A percentile compares a stretch with the other conserved stretches of the same genome.
These are phyloP conservation scores for Colletotrichum cuscutae DNA, from an alignment of 2,329 filamentous ascomycete species.

Conservation along the genomic window DNA sequence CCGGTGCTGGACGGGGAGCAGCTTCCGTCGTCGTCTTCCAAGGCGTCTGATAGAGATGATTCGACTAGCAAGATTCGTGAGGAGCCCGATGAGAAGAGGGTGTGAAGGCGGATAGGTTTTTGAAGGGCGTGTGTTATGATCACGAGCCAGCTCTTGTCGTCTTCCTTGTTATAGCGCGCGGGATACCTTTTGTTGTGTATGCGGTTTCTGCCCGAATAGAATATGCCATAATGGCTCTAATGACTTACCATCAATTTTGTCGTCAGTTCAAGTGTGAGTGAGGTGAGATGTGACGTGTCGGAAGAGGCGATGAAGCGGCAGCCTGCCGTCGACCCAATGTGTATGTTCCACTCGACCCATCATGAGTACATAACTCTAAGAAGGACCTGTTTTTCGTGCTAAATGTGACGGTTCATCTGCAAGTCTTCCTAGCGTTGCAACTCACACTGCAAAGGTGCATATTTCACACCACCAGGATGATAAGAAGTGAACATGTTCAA, in stretches of 20 bases:
- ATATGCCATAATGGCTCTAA: neutral
- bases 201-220: neutral
- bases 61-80: neutral
- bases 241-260: neutral
- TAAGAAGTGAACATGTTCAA: neutral
- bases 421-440: neutral
- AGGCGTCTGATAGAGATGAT: neutral
- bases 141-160: neutral
- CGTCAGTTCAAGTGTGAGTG: neutral
- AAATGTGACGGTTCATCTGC: neutral
- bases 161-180: neutral
- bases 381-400: too few relatives aligned
- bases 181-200: neutral
- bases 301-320: neutral
- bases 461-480: neutral
- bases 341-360: neutral
- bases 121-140: neutral
- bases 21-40: neutral
- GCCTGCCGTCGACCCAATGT: neutral
- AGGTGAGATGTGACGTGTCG: neutral
- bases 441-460: neutral
- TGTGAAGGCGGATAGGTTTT: neutral
- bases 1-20: constrained; percentile 9
- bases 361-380: neutral
- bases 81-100: neutral